Base-by-base conservation (phyloP, 23 red algal species). In the Cyanidiococcus yangmingshanensis region DNA sequence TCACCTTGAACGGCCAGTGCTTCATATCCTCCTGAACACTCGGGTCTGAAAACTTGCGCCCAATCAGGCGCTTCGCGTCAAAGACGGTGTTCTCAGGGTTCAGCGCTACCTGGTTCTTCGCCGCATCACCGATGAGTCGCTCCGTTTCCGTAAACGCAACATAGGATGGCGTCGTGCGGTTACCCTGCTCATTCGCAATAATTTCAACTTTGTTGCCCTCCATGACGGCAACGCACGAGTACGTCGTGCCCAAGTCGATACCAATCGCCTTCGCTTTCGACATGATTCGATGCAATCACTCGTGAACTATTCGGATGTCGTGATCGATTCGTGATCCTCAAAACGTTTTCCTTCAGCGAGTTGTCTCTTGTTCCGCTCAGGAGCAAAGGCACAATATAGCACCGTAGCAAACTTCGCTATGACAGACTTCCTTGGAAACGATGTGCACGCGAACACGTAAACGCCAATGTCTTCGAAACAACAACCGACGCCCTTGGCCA, bases 101-200 rank as follows among this genome's bases (percentile, higher is more conserved):
- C 75, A 98, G 86, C 1, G 94, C 94, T 51, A 98, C 94, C 77
- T 98, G 94, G 74, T 98, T 98, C 88, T 98, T 98, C 30, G 94
- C 94, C 15, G 94, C 85, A 50, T 98, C 94, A 38, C 94, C 94
- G 67, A 98, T 98, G 2, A 98, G 87, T 33, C 94, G 87, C 68
- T 98, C 94, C 58, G 77, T 80, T 77, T 98, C 94, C 25, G 94
- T 98, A 82, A 98, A 98, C 40, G 88, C 94, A 31, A 98, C 94
- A 74, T 89, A 98, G 26, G 94, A 98, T 38, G 94, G 94, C 26
- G 94, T 98, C 32, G 94, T 98, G 27, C 94, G 83, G 63, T 98
- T 98, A 0, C 94, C 94, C 82, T 98, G 94, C 68, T 98, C 94
- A 76, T 98, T 98, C 30, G 94, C 90, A 37, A 95, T 95, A 67